These are phyloP conservation scores for Aspergillus cristatus DNA, from an alignment of 495 filamentous ascomycete genomes.

Conservation along the genomic window DNA sequence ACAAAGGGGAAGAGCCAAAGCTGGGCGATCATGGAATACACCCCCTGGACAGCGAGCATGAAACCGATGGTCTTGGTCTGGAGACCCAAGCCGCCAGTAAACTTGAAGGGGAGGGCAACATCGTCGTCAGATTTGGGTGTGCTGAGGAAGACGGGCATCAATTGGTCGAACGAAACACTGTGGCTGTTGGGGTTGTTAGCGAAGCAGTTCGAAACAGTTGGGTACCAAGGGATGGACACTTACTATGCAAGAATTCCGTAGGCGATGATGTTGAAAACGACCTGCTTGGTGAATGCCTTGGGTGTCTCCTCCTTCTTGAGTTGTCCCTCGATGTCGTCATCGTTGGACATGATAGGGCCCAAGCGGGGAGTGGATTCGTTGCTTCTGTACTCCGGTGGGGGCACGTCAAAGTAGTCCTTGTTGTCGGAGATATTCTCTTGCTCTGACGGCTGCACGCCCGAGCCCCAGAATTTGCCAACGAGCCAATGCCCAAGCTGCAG, in stretches of 20 bases:
- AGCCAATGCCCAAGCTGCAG: constrained; percentile 70
- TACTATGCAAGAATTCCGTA: constrained; percentile 95
- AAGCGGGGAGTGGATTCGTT: constrained; percentile 55
- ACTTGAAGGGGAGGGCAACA: constrained; percentile 70
- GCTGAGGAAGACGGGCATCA: constrained; percentile 87
- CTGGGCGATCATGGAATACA: constrained; percentile 78
- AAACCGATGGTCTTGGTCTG: constrained; percentile 74
- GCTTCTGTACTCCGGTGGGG: constrained; percentile 55
- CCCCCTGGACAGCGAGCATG: constrained; percentile 81
- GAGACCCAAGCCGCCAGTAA: constrained; percentile 77
- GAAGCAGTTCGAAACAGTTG: constrained; percentile 2
- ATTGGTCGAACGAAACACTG: constrained; percentile 86
- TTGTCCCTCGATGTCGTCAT: constrained; percentile 40
- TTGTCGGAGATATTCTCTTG: constrained; percentile 15
- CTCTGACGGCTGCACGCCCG: constrained; percentile 26
- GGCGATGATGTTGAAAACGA: constrained; percentile 72
- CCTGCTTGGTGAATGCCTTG: constrained; percentile 68
- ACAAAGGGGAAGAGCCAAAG: constrained; percentile 73
- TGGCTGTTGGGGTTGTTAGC: constrained; percentile 51
- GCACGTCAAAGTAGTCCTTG: constrained; percentile 41
- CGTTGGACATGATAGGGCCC: constrained; percentile 26
- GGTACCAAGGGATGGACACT: constrained; percentile 29
- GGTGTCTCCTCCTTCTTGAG: constrained; percentile 18
- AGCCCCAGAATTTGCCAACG: constrained; percentile 39
- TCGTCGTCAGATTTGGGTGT: constrained; percentile 49